phyloP scores from a whole-genome alignment of 2,329 filamentous ascomycete species.

The Penicillium sp. region DNA sequence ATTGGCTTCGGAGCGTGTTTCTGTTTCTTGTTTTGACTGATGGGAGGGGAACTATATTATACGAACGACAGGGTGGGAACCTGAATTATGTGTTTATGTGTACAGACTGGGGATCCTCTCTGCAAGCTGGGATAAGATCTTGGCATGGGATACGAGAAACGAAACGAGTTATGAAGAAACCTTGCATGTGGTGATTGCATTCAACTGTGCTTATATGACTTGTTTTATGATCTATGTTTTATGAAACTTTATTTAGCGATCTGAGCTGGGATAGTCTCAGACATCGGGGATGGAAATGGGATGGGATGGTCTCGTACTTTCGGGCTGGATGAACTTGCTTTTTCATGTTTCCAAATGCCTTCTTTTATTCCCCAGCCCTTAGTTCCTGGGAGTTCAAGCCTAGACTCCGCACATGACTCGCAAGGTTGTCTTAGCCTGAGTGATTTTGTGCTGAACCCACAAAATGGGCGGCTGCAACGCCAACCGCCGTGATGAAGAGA shows the following conservation, averaged over 20 bases:
- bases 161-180: conserved; percentile 12
- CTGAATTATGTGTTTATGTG: conserved; percentile 10
- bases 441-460: neutral
- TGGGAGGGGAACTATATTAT: conserved; percentile 16
- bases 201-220: conserved; percentile 3
- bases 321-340: neutral
- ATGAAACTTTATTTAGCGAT: neutral
- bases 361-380: neutral
- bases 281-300: neutral
- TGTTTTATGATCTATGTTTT: conserved; percentile 3
- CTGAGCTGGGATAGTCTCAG: neutral
- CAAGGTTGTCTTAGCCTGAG: neutral
- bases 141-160: conserved; percentile 15
- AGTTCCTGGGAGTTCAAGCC: neutral
- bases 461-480: conserved; percentile 1
- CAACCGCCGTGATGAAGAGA: conserved; percentile 10
- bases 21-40: conserved; percentile 18
- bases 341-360: neutral
- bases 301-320: neutral
- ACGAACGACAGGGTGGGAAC: conserved; percentile 10
- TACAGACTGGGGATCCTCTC: conserved; percentile 7
- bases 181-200: conserved; percentile 8
- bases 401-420: neutral
- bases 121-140: neutral
- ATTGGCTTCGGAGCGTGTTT: conserved; percentile 16